Conservation (phyloP, 2,329 filamentous ascomycete species). For the Aspergillus proliferans region DNA sequence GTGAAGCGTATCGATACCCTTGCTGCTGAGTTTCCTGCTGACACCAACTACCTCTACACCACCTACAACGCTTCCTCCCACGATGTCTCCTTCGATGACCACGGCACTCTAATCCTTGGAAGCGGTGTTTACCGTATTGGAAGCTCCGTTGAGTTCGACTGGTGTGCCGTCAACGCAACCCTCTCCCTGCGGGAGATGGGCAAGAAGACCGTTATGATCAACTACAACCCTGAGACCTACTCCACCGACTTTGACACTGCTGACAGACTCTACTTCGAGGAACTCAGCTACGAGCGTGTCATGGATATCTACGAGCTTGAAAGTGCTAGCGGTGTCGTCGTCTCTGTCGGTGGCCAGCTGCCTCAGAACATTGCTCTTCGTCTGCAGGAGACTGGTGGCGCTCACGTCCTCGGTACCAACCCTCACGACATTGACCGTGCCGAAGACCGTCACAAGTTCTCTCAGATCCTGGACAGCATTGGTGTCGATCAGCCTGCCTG, state of each 20-base stretch:
- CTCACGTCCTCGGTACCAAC: conserved; percentile 86
- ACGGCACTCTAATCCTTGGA: conserved; percentile 81
- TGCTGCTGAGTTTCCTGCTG: conserved; percentile 89
- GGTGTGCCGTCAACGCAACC: conserved; percentile 90
- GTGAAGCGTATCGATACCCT: conserved; percentile 99
- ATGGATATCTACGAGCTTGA: conserved; percentile 99
- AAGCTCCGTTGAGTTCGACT: conserved; percentile 96
- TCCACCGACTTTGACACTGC: conserved; percentile 81
- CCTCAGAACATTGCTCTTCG: conserved; percentile 96
- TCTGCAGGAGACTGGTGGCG: conserved; percentile 83
- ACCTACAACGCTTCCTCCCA: conserved; percentile 95
- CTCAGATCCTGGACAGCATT: conserved; percentile 91
- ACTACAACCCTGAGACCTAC: conserved; percentile 79
- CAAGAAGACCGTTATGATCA: conserved; percentile 98
- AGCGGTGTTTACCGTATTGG: conserved; percentile 97
- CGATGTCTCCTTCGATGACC: conserved; percentile 89
- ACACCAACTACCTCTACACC: conserved; percentile 94
- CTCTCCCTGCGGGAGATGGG: conserved; percentile 76
- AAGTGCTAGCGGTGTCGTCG: conserved; percentile 75
- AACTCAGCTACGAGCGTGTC: conserved; percentile 91
- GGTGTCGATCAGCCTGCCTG: conserved; percentile 95
- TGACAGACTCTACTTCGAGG: conserved; percentile 93
- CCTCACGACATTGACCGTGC: conserved; percentile 95
- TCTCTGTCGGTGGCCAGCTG: conserved; percentile 91
- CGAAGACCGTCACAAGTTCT: conserved; percentile 97